These are phyloP conservation scores for Sesbania bispinosa DNA, from an alignment of 306 rosid species.

Conservation along the genomic window DNA sequence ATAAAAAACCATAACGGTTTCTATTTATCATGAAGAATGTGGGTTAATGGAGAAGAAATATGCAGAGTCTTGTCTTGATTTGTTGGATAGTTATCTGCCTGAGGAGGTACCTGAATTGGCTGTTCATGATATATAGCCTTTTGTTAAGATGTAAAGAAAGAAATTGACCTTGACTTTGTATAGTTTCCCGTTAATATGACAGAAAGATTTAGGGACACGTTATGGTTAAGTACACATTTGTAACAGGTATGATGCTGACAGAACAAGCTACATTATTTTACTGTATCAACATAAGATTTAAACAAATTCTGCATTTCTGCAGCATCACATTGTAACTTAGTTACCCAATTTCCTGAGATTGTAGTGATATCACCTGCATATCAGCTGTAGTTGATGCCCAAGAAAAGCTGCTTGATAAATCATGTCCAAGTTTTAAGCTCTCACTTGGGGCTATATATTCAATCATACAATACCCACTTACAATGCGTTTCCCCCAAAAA, in stretches of 20 bases:
- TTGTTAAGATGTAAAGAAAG: neutral
- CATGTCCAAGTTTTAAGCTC: conserved; percentile 49
- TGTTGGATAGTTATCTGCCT: neutral
- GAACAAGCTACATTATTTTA: neutral
- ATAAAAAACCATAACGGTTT: neutral
- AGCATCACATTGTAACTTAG: conserved; percentile 40
- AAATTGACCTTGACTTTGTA: neutral
- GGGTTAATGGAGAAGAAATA: neutral
- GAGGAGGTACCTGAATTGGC: neutral
- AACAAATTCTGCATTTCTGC: conserved; percentile 17
- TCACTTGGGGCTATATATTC: conserved; percentile 48
- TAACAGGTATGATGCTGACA: neutral
- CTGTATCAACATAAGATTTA: neutral
- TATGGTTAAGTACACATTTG: neutral
- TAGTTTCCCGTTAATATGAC: neutral
- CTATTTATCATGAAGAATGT: neutral
- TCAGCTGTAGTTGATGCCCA: conserved; percentile 38
- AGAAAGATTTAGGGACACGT: neutral
- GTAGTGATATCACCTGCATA: conserved; percentile 39
- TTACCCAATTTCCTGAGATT: conserved; percentile 44
- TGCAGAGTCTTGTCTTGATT: neutral
- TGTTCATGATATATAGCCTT: neutral
- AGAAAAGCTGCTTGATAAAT: conserved; percentile 48
- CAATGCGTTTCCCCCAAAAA: neutral
- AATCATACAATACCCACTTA: conserved; percentile 39